Percentiles rank a stretch among this genome's conserved stretches.
Conservation (phyloP, 139 green algal genomes). For the Closterium sp. region DNA sequence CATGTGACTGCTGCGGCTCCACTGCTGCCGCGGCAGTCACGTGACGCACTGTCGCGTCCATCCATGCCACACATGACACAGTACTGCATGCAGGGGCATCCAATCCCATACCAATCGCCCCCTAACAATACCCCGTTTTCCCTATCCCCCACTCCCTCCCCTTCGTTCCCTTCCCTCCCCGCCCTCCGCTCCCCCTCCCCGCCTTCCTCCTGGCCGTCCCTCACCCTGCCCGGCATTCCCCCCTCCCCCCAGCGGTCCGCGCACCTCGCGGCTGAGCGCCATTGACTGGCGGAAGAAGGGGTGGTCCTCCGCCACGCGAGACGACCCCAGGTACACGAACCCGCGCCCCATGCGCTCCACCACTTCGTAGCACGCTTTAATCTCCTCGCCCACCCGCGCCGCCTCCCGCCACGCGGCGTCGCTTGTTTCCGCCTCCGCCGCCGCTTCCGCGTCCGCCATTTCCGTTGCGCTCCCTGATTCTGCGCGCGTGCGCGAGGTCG, state of each 20-base stretch:
- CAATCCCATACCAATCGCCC: too few relatives aligned
- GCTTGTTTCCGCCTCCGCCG: too few relatives aligned
- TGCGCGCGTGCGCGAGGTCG: not conserved
- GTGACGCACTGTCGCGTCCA: too few relatives aligned
- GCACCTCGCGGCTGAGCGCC: not conserved
- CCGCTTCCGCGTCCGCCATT: not conserved
- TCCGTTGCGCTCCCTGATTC: not conserved
- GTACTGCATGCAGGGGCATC: too few relatives aligned
- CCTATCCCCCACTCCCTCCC: too few relatives aligned
- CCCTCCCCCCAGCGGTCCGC: not conserved
- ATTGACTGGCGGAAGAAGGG: not conserved
- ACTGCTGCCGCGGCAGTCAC: too few relatives aligned
- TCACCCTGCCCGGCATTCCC: not conserved
- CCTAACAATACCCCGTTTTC: too few relatives aligned
- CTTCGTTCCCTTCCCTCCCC: too few relatives aligned
- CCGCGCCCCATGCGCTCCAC: not conserved
- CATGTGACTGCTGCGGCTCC: too few relatives aligned
- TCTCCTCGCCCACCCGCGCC: not conserved
- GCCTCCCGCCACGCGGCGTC: not conserved
- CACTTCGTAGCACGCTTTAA: not conserved
- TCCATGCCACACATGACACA: too few relatives aligned
- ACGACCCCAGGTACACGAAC: slow-evolving; percentile 4
- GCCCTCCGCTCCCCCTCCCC: too few relatives aligned
- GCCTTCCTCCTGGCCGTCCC: too few relatives aligned
- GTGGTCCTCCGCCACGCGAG: slow-evolving; percentile 5